These are phyloP conservation scores for Nicotiana paniculata DNA, from an alignment of 257 asterid species.

Conservation along the genomic window DNA sequence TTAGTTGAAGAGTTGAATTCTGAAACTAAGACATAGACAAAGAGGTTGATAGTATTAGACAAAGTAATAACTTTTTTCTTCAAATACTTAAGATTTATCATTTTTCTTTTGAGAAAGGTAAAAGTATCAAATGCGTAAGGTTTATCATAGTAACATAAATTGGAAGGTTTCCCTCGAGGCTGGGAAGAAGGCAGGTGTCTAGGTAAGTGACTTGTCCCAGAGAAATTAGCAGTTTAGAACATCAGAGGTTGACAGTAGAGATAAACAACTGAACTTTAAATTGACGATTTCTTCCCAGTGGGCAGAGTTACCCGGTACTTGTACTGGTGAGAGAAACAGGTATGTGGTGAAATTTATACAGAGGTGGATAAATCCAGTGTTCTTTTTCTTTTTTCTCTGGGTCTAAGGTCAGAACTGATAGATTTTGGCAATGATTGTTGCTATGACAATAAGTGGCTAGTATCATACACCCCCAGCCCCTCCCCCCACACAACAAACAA, in stretches of 20 bases:
- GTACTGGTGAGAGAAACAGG: no score
- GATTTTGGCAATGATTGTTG: neutral
- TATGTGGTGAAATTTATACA: neutral
- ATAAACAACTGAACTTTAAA: neutral
- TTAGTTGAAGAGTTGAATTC: neutral
- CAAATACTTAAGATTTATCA: neutral
- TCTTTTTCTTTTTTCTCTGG: neutral
- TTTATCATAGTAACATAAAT: neutral
- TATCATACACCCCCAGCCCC: neutral
- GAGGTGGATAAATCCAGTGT: neutral
- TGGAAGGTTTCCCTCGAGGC: neutral
- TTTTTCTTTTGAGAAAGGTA: no score
- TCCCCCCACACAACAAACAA: no score
- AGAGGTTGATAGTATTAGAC: neutral
- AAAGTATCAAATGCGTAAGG: neutral
- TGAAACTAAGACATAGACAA: neutral
- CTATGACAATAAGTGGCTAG: neutral
- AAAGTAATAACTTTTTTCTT: neutral
- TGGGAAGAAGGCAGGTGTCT: neutral
- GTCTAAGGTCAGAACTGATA: neutral
- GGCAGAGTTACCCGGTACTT: no score
- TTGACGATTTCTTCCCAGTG: no score
- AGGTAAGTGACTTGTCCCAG: neutral
- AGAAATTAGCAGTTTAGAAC: neutral
- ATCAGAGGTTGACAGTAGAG: neutral